Evolutionary conservation across 2,329 filamentous ascomycete genomes (phyloP).

Genomic region (Paecilomyces variotii): DNA sequence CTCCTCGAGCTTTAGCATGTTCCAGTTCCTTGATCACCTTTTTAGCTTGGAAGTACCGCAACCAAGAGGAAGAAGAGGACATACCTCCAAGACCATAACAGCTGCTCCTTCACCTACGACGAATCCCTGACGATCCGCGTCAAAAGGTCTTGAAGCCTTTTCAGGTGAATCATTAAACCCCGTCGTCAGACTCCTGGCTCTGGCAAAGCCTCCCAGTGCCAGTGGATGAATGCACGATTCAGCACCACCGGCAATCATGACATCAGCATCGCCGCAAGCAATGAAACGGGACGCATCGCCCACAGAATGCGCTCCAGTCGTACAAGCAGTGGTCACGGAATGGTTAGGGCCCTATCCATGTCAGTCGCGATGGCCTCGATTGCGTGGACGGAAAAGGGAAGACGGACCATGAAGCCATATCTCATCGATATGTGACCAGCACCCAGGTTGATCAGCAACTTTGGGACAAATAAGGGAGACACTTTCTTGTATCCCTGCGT

Average conservation of each 20-base stretch:
- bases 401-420: conserved; percentile 62
- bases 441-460: conserved; percentile 87
- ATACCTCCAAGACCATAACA: conserved; percentile 71
- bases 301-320: conserved; percentile 88
- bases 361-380: background rate
- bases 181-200: conserved; percentile 77
- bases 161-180: conserved; percentile 65
- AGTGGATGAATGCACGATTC: conserved; percentile 95
- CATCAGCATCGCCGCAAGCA: conserved; percentile 78
- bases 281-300: conserved; percentile 93
- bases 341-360: conserved; percentile 71
- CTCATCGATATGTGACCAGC: conserved; percentile 93
- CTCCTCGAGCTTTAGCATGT: conserved; percentile 72
- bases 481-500: conserved; percentile 81
- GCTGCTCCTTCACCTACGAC: conserved; percentile 90
- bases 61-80: conserved; percentile 2
- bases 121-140: conserved; percentile 70
- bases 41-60: conserved; percentile 4
- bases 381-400: background rate
- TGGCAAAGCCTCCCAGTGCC: conserved; percentile 82
- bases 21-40: conserved; percentile 57
- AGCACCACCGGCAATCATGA: conserved; percentile 93
- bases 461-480: conserved; percentile 86
- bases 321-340: conserved; percentile 87
- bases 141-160: conserved; percentile 77